A percentile compares a stretch with the other conserved stretches of the same genome.
Conservation (phyloP, 768 basidiomycete genomes). For the Chlorophyllum brunneum region DNA sequence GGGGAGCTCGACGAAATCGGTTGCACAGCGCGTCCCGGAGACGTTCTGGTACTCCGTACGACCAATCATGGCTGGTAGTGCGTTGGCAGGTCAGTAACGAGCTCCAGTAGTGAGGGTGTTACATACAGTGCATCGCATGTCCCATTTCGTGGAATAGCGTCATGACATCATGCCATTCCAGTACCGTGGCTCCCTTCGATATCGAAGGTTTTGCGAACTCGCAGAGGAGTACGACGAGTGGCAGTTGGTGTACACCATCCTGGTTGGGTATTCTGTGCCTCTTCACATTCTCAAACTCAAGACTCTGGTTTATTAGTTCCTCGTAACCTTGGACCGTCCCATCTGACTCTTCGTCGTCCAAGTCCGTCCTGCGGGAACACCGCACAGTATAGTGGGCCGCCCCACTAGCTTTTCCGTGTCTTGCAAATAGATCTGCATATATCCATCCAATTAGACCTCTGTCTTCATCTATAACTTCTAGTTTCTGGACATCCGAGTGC, state of each 20-base stretch:
- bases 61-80: constrained; percentile 90
- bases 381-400: constrained; percentile 98
- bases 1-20: constrained; percentile 96
- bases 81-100: constrained; percentile 3
- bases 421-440: constrained; percentile 87
- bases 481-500: constrained; percentile 84
- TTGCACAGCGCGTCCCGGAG: constrained; percentile 94
- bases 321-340: constrained; percentile 37
- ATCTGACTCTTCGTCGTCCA: constrained; percentile 80
- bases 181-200: constrained; percentile 60
- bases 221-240: constrained; percentile 86
- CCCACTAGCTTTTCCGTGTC: constrained; percentile 81
- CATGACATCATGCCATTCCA: constrained; percentile 91
- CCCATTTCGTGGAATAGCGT: constrained; percentile 99
- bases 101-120: not conserved
- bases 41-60: constrained; percentile 97
- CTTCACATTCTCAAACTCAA: constrained; percentile 61
- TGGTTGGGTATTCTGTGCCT: constrained; percentile 55
- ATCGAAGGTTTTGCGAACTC: constrained; percentile 71
- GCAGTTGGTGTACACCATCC: constrained; percentile 78
- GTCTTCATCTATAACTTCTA: constrained; percentile 90
- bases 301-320: constrained; percentile 41
- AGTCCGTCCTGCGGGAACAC: constrained; percentile 88
- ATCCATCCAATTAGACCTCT: constrained; percentile 90
- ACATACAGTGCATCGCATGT: constrained; percentile 98